Conservation (phyloP, 2,329 filamentous ascomycete genomes). For the Colletotrichum tabaci region DNA sequence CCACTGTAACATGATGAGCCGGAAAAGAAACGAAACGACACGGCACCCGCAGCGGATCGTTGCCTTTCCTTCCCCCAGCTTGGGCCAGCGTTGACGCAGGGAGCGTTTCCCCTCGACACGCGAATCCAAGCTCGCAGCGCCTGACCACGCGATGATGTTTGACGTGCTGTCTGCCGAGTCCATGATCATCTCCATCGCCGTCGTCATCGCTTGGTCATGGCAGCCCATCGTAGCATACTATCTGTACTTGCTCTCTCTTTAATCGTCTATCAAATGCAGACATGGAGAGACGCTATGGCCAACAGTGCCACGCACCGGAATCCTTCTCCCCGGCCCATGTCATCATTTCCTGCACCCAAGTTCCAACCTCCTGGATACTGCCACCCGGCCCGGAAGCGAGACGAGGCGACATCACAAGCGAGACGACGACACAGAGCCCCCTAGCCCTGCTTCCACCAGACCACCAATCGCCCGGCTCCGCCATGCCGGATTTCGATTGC, state of each 20-base stretch:
- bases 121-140: conserved; percentile 8
- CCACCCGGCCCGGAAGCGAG: conserved; percentile 26
- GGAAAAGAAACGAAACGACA: conserved; percentile 17
- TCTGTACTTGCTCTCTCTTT: neutral
- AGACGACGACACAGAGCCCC: conserved; percentile 9
- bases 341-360: conserved; percentile 40
- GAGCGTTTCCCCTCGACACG: conserved; percentile 28
- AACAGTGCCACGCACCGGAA: conserved; percentile 12
- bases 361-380: conserved; percentile 28
- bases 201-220: conserved; percentile 7
- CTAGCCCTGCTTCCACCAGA: conserved; percentile 19
- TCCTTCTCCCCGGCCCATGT: conserved; percentile 30
- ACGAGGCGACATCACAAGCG: conserved; percentile 23
- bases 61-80: conserved; percentile 1
- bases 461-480: conserved; percentile 6
- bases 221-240: neutral
- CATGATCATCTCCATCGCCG: neutral
- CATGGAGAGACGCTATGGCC: conserved; percentile 3
- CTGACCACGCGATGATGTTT: neutral
- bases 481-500: neutral
- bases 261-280: too few species aligned
- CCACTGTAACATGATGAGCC: neutral
- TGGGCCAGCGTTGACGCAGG: conserved; percentile 35
- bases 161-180: neutral
- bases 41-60: conserved; percentile 7